These are phyloP conservation scores for Lanmaoa pseudosensibilis DNA, from an alignment of 768 basidiomycete genomes.

Conservation along the genomic window DNA sequence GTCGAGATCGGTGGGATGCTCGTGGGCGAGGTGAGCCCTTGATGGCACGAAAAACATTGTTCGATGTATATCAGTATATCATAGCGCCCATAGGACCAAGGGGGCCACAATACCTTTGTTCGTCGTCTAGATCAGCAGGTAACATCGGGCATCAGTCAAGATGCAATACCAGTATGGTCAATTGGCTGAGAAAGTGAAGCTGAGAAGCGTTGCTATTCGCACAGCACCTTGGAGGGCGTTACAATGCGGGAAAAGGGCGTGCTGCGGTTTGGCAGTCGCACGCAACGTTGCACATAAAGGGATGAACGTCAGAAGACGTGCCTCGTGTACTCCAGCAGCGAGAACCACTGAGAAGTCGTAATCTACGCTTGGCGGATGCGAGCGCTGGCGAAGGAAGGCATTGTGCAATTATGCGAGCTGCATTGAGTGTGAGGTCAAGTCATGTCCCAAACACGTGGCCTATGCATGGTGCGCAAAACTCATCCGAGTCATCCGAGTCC, in stretches of 20 bases:
- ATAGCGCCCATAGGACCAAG: not conserved
- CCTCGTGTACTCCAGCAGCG: constrained; percentile 31
- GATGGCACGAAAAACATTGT: not conserved
- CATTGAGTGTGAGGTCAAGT: constrained; percentile 8
- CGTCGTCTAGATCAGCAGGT: constrained; percentile 30
- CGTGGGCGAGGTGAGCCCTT: constrained; percentile 28
- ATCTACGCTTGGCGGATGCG: constrained; percentile 14
- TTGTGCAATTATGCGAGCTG: constrained; percentile 12
- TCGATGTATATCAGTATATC: not conserved
- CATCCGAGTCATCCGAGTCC: constrained; percentile 15
- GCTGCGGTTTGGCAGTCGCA: not conserved
- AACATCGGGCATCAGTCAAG: constrained; percentile 26
- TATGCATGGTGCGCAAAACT: constrained; percentile 16
- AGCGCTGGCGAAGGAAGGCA: constrained; percentile 12
- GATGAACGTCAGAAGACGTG: constrained; percentile 7
- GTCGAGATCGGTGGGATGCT: constrained; percentile 33
- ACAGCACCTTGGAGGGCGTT: constrained; percentile 8
- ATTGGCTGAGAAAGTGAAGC: not conserved
- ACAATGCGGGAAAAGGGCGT: not conserved
- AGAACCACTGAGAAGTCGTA: constrained; percentile 19
- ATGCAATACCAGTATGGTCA: constrained; percentile 2
- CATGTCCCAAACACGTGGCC: constrained; percentile 28
- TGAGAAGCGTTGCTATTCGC: not conserved
- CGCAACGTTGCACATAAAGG: constrained; percentile 10
- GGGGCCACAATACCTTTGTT: constrained; percentile 23